Percentiles rank a stretch among this genome's conserved stretches.
Conservation (phyloP, 768 basidiomycete genomes). For the Mycena crocata region DNA sequence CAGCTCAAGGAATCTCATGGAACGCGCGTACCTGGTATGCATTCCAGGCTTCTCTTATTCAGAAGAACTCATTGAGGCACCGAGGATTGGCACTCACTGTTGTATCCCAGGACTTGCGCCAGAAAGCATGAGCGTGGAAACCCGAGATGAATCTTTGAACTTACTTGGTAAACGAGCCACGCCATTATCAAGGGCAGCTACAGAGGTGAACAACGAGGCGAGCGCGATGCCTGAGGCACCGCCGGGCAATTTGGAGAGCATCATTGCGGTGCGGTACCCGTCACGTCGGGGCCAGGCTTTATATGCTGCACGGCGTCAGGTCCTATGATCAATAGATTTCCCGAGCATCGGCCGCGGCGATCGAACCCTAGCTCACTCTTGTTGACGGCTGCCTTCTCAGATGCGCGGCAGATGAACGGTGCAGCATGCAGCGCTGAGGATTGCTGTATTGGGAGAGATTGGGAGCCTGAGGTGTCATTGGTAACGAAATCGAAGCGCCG, state of each 20-base stretch:
- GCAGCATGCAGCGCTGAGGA: neutral
- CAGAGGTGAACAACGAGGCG: conserved; percentile 2
- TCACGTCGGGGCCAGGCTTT: neutral
- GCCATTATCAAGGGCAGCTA: conserved; percentile 27
- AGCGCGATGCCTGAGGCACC: conserved; percentile 8
- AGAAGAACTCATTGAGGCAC: neutral
- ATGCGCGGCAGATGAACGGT: neutral
- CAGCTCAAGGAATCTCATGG: neutral
- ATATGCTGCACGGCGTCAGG: conserved; percentile 9
- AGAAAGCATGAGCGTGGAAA: neutral
- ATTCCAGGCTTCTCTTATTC: conserved; percentile 27
- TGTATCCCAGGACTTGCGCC: conserved; percentile 30
- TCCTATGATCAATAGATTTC: conserved; percentile 16
- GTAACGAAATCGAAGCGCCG: neutral
- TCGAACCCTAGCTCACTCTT: neutral
- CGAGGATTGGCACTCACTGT: conserved; percentile 15
- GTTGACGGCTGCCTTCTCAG: neutral
- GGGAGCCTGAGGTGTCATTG: too few species aligned
- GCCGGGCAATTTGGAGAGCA: conserved; percentile 1
- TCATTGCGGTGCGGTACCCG: neutral
- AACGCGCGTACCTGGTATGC: conserved; percentile 26
- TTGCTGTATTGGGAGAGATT: neutral
- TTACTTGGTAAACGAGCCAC: conserved; percentile 29
- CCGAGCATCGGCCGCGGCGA: conserved; percentile 20
- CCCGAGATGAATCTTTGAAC: neutral